Evolutionary conservation across 2,329 filamentous ascomycete species (phyloP).

Genomic region (Metarhizium album): DNA sequence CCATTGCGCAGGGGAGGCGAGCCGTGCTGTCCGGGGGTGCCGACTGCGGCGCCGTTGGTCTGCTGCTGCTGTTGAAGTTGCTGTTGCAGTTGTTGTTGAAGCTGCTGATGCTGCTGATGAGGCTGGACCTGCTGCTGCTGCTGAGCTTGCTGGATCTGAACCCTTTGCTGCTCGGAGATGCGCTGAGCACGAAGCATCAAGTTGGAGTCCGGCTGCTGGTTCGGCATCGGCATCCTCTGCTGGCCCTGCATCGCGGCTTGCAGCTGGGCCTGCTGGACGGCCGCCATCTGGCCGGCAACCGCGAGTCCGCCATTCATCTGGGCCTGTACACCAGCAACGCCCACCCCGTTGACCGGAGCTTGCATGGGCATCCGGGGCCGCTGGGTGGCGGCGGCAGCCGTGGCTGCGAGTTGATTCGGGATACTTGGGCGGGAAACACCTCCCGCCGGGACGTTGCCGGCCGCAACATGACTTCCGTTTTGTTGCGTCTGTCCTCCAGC

Average conservation of each 20-base stretch:
- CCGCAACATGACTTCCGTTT: conserved; percentile 17
- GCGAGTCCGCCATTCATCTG: conserved; percentile 40
- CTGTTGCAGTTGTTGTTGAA: conserved; percentile 15
- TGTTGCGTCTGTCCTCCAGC: conserved; percentile 14
- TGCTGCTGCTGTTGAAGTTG: conserved; percentile 20
- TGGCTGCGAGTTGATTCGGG: conserved; percentile 33
- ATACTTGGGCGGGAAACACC: conserved; percentile 25
- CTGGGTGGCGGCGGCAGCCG: conserved; percentile 25
- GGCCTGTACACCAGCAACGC: conserved; percentile 31
- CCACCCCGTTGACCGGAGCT: conserved; percentile 39
- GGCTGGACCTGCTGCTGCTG: conserved; percentile 23
- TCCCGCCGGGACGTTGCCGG: conserved; percentile 17
- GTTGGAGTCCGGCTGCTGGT: conserved; percentile 36
- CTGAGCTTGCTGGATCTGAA: conserved; percentile 33
- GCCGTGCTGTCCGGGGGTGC: conserved; percentile 27
- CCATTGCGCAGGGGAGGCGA: conserved; percentile 34
- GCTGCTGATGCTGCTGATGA: conserved; percentile 14
- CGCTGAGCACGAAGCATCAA: conserved; percentile 54
- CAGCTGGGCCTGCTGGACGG: conserved; percentile 60
- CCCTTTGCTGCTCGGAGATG: conserved; percentile 54
- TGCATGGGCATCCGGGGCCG: conserved; percentile 43
- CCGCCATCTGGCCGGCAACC: conserved; percentile 49
- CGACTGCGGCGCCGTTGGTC: conserved; percentile 21
- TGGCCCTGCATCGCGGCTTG: conserved; percentile 43
- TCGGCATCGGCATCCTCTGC: conserved; percentile 45